Evolutionary conservation across 371 early-diverging fungal species (phyloP), one percentile per base, ranked within the genome.

Genomic region (Chytridiales sp.): DNA sequence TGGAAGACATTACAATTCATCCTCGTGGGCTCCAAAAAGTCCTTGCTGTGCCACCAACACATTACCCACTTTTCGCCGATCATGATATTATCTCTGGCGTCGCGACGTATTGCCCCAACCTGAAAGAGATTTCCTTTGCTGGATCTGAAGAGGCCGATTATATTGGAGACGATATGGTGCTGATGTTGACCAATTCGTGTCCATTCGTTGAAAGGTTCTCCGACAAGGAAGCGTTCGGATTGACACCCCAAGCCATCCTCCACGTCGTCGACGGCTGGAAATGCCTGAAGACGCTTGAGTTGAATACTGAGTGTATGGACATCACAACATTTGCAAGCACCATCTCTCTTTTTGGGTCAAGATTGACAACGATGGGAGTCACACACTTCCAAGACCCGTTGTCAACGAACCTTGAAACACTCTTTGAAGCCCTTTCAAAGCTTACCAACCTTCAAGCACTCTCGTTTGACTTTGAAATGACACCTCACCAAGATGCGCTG

Each of bases 261-360:
- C 24, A 42, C 36, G 59, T 65, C 55, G 65, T 42, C 4, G 55
- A 58, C 34, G 60, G 60, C 17, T 65, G 65, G 65, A 44, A 26
- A 15, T 42, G 55, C 24, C 42, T 65, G 35, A 46, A 31, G 40
- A 46, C 50, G 13, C 39, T 65, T 19, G 65, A 58, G 36, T 19
- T 65, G 17, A 51, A 59, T 26, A 65, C 65, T 2, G 54, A 50
- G 6, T 24, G 38, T 35, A 40, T 57, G 34, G 22, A 24, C 19
- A 31, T 59, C 19, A 22, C 19, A 4, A 54, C 48, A 11, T 65
- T 65, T 36, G 8, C 21, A 8, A 31, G n/a, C 11, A 29, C 31
- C 30, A 9, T 65, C 5, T 27, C 41, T 2, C 34, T 54, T 1
- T 59, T 65, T 55, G 65, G 65, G 2, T 13, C 35, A 1, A 17